Evolutionary conservation across 768 basidiomycete species (phyloP).

Genomic region (Rhodocollybia butyracea): DNA sequence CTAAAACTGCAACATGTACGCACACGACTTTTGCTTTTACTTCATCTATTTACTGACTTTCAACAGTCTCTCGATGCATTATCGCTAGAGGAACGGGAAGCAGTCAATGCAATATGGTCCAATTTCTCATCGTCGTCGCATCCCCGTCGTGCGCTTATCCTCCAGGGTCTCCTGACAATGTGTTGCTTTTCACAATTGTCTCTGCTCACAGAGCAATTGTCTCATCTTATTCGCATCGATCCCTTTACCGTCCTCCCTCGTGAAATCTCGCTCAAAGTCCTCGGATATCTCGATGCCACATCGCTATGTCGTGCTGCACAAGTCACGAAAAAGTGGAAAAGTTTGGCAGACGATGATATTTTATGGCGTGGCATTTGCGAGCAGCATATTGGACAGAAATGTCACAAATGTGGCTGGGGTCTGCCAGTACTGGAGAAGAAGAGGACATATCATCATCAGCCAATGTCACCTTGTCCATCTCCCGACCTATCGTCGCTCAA

Average conservation of each 20-base stretch:
- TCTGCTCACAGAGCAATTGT: conserved; percentile 88
- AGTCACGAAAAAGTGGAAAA: conserved; percentile 80
- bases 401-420: conserved; percentile 96
- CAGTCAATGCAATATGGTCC: conserved; percentile 92
- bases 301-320: conserved; percentile 94
- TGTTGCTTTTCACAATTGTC: conserved; percentile 99
- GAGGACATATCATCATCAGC: conserved; percentile 40
- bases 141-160: conserved; percentile 86
- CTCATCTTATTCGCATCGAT: conserved; percentile 92
- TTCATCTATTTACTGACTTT: background rate
- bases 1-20: conserved; percentile 86
- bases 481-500: conserved; percentile 29
- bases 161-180: conserved; percentile 97
- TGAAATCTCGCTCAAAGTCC: conserved; percentile 84
- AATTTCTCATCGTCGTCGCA: conserved; percentile 95
- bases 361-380: conserved; percentile 97
- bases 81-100: conserved; percentile 79
- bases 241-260: conserved; percentile 89
- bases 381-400: conserved; percentile 97
- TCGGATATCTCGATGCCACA: conserved; percentile 86
- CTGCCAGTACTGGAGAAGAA: conserved; percentile 85
- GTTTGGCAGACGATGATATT: conserved; percentile 90
- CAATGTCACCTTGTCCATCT: conserved; percentile 34
- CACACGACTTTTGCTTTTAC: conserved; percentile 6
- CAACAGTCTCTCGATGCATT: conserved; percentile 87